phyloP scores from a whole-genome alignment of 805 yeast species.

The Starmerella stigmatis region DNA sequence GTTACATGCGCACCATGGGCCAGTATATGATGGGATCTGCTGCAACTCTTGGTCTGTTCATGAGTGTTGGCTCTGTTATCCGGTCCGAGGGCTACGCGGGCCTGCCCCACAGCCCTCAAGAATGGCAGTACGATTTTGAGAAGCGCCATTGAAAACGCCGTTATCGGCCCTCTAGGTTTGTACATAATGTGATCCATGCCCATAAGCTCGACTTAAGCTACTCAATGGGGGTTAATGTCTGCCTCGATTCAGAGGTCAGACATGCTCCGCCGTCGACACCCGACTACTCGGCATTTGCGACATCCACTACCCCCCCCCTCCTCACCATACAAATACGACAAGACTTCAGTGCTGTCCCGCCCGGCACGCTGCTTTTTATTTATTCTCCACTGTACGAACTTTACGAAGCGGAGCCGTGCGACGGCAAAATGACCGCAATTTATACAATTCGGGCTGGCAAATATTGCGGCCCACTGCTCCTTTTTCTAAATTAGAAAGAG shows the following conservation, averaged over 20 bases:
- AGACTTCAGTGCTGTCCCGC: not conserved
- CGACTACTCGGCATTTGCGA: conserved; percentile 27
- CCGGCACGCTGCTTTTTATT: conserved; percentile 27
- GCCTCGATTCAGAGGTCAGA: conserved; percentile 45
- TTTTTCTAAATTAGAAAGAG: conserved; percentile 44
- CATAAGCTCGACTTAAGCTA: not conserved
- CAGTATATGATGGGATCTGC: conserved; percentile 95
- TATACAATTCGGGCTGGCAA: conserved; percentile 41
- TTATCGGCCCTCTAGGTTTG: not conserved
- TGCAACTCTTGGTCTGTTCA: conserved; percentile 89
- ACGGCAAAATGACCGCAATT: conserved; percentile 39
- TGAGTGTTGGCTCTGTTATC: conserved; percentile 81
- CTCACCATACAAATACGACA: too few species aligned
- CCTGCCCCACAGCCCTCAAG: conserved; percentile 16
- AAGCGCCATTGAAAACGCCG: not conserved
- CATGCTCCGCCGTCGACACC: conserved; percentile 38
- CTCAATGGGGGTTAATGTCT: conserved; percentile 42
- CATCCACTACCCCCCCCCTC: conserved; percentile 23
- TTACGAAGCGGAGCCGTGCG: conserved; percentile 37
- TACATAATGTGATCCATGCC: conserved; percentile 6
- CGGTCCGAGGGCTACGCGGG: conserved; percentile 27
- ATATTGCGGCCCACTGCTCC: conserved; percentile 38
- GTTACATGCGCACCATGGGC: conserved; percentile 91
- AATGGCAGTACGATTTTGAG: conserved; percentile 15
- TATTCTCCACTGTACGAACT: conserved; percentile 38